Base-by-base conservation (phyloP, 176 grass and related monocot species). In the Ananas comosus region DNA sequence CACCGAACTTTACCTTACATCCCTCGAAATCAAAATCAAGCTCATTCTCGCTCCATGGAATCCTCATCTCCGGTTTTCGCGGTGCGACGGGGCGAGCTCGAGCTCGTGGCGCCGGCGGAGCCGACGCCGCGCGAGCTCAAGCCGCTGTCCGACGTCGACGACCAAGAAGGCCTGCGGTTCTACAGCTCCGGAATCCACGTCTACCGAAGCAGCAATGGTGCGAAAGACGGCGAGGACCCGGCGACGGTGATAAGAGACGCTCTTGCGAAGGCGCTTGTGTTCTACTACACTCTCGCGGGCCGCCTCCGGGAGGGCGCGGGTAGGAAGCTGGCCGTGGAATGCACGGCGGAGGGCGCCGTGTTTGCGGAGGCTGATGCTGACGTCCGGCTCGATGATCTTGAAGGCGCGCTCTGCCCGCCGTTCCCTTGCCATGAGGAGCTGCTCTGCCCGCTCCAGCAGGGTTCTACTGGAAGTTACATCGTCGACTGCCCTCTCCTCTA, bases 341-440 rank as follows among this genome's bases (percentile, higher is more conserved):
- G 74, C 65, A 77, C 27, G 17, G 51, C 65, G 27, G 74, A 77
- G 51, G 74, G 74, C 2, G 65, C 66, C 28, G 66, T 64, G 74
- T 77, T 77, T 19, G 65, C 68, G 10, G 65, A 48, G 52, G 74
- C 65, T 1, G 42, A 64, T 19, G 74, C 52, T 25, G 65, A 77
- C 17, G 51, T 64, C 74, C 57, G 65, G 51, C 65, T 77, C 2
- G 33, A 52, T 0, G 65, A 77, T 11, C 19, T 69, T 19, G 54
- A 58, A 14, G 16, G 54, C 54, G 3, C 12, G 21, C 51, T 56
- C 18, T 12, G 24, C 22, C 69, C 69, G 24, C 69, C 69, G 13
- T 14, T 71, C 6, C 69, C 69, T 2, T 58, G 19, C 51, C 3
- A 25, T 19, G 51, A 52, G 19, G 51, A 71, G 13, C 21, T 71